Base-by-base conservation (phyloP, 2,329 filamentous ascomycete genomes). In the Xylaria sp. region DNA sequence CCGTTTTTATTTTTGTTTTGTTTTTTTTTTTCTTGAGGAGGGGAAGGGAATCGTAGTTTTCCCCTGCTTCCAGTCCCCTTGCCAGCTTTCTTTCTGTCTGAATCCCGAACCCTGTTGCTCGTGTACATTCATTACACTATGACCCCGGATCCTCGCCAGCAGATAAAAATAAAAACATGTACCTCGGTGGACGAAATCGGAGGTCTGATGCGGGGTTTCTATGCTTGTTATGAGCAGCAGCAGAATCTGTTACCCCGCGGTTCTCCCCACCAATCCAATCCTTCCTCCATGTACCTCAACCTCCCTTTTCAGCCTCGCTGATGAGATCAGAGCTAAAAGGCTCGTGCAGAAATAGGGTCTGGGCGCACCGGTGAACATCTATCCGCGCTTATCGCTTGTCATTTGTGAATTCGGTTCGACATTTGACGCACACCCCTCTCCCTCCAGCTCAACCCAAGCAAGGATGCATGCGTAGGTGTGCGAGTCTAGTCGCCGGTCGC, bases 211-310 rank as follows among this genome's bases (percentile, higher is more conserved):
- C 61, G 66, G 66, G 66, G 65, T 61, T 47, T 50, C 39, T 39
- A 24, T 55, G 19, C 36, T 63, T 56, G 30, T 48, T 32, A 5
- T 32, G 47, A 48, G 54, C 24, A 42, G 54, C 24, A 42, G 14
- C 19, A 58, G 36, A 12, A 27, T 21, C 51, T 63, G 67, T 69
- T 69, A 69, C 67, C 67, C 67, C 67, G 67, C 67, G 67, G 54
- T 32, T 50, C 51, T 61, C 58, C 36, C 62, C 58, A 51, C 67
- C 66, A 66, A 69, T 59, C 48, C 59, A 60, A 69, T 39, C 39
- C 58, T 34, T 39, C 50, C 24, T 30, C 53, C 59, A 48, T 42
- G 8, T 42, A 56, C 48, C 54, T 64, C 50, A 42, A 57, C 58
- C 19, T 59, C 51, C 60, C 60, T 53, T 64, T 63, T 64, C 67